Conservation (phyloP, 176 grass and related monocot genomes). For the Calamus simplicifolius region DNA sequence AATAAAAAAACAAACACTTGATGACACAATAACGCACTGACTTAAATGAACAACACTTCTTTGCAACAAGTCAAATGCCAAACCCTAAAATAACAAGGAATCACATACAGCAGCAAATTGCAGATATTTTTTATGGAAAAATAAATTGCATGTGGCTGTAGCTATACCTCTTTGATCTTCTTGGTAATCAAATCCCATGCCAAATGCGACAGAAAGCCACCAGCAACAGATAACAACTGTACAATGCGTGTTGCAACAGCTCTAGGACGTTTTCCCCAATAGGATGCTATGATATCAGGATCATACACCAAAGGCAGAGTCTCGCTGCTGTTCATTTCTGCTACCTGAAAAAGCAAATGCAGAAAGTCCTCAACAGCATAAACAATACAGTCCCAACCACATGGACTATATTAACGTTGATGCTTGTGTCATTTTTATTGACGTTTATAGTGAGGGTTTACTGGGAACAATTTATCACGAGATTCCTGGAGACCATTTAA, state of each 20-base stretch:
- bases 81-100: neutral
- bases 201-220: constrained; percentile 80
- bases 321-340: constrained; percentile 36
- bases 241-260: constrained; percentile 67
- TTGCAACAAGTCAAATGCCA: too few relatives aligned
- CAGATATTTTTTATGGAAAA: too few relatives aligned
- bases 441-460: too few relatives aligned
- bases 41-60: too few relatives aligned
- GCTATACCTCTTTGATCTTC: constrained; percentile 78
- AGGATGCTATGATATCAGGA: constrained; percentile 70
- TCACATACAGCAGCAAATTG: neutral
- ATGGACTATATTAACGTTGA: too few relatives aligned
- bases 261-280: constrained; percentile 70
- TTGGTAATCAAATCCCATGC: constrained; percentile 68
- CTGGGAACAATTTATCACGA: too few relatives aligned
- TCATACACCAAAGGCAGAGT: constrained; percentile 75
- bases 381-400: neutral
- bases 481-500: too few relatives aligned
- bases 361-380: neutral
- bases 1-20: too few relatives aligned
- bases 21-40: too few relatives aligned
- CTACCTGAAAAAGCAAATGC: constrained; percentile 35
- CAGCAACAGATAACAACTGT: constrained; percentile 80
- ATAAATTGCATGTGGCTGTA: neutral
- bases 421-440: too few relatives aligned